Base-by-base conservation (phyloP, 345 rosid species). In the Linum usitatissimum region DNA sequence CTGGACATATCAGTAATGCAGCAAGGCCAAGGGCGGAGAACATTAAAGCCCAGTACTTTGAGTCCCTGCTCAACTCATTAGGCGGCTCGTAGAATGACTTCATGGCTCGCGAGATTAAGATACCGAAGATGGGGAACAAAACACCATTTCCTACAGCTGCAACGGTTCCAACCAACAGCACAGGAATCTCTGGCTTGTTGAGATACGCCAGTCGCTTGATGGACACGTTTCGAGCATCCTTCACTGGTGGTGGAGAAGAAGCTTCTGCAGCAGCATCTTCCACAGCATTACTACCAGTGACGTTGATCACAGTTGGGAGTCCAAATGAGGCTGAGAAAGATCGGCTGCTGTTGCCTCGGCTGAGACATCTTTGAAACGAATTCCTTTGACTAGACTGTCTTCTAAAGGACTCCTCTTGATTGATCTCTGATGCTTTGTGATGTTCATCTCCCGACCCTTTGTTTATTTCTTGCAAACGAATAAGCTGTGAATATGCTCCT, bases 401-500 rank as follows among this genome's bases (percentile, higher is more conserved):
- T 23, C 28, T 23, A 23, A 0, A 23, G 28, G 28, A 23, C 28
- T 23, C 28, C 28, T 23, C 28, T 23, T 23, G 28, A 23, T 23
- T 23, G 28, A 23, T 23, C 28, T 23, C 28, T 23, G 57, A 28
- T 20, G 18, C 67, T 66, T 14, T 18, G 30, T 61, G 57, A 61
- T 53, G 34, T 62, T 53, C 68, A 67, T 40, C 68, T 45, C 13
- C 72, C n/a, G 70, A 61, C 55, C 61, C 80, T 55, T 64, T 70
- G 58, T 70, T 80, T 17, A 75, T 20, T 63, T 87, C 93, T 59
- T 87, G 97, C 55, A 87, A 79, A 28, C 85, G 73, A 63, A 87
- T 75, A 45, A 90, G 93, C 73, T 79, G 97, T 9, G 85, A 73
- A 61, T 87, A 87, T n/a, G 89, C 91, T 75, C 97, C 97, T 12